Evolutionary conservation across 352 stramenopile species (phyloP), one percentile per base, ranked within the genome.

Genomic region (Phytophthora tentaculata): DNA sequence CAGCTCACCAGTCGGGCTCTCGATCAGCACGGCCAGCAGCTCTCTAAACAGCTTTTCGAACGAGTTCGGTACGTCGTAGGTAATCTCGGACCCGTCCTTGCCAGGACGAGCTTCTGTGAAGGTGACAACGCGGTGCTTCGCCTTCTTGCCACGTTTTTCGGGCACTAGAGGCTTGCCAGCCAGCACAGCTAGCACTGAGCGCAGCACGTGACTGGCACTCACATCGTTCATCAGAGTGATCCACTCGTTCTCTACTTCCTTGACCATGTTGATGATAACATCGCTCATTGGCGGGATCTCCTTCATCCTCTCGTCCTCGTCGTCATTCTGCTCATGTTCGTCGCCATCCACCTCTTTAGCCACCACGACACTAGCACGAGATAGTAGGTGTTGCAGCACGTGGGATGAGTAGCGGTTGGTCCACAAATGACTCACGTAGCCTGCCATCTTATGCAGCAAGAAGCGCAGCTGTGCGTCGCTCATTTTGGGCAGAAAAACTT

Each of bases 381-480:
- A 88, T 23, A 95, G 73, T 17, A 95, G 5, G 49, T 92, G 72
- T 71, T 95, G 87, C 50, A 95, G 74, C 60, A 95, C 87, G 68
- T 95, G 87, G 12, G 87, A 95, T 55, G 87, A 95, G 77, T 95
- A 95, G 24, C 87, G 87, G 56, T 95, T 95, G 24, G 87, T 95
- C 87, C 87, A 95, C 50, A 95, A 64, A 41, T 95, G 87, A 54
- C 83, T 92, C 50, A 86, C 76, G 64, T 95, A 95, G 47, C 84
- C 84, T 26, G 77, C 64, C 83, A 95, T 92, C 71, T 95, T 93
- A 67, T 83, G 79, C 51, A 93, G 67, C 52, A 95, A 74, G 56
- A 83, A 95, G 16, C 85, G 83, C 45, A 95, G 72, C 60, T 95
- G 87, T 0, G 68, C 74, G 50, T 86, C 76, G 50, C 63, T 89